Percentiles rank a stretch among this genome's conserved stretches.
phyloP scores from a whole-genome alignment of 257 asterid genomes.

The Salvia rosmarinus region DNA sequence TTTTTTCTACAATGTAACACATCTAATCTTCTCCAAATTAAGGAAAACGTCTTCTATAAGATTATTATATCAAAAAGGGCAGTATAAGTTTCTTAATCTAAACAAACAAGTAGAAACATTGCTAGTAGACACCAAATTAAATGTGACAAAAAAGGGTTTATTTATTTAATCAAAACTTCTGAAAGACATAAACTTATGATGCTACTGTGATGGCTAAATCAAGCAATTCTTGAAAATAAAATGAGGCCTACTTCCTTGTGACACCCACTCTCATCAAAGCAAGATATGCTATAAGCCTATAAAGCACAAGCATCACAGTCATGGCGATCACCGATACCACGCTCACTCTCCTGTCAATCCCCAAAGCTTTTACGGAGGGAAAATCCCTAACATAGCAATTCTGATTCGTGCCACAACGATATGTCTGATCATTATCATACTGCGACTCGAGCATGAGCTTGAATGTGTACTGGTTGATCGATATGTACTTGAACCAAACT shows the following conservation, averaged over 20 bases:
- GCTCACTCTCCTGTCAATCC: slow-evolving; percentile 50
- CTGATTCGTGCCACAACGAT: slow-evolving; percentile 36
- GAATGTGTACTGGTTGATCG: slow-evolving; percentile 59
- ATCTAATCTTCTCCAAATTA: no score
- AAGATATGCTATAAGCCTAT: slow-evolving; percentile 69
- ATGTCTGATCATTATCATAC: slow-evolving; percentile 50
- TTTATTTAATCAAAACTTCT: background rate
- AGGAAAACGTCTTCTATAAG: no score
- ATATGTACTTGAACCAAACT: slow-evolving; percentile 68
- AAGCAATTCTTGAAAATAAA: background rate
- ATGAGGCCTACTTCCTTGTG: slow-evolving; percentile 42
- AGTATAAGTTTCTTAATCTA: background rate
- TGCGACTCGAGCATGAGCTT: slow-evolving; percentile 65
- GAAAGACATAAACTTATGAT: background rate
- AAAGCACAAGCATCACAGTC: slow-evolving; percentile 66
- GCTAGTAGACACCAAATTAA: background rate
- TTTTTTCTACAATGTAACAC: no score
- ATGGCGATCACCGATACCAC: slow-evolving; percentile 43
- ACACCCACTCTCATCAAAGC: slow-evolving; percentile 82
- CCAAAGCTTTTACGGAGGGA: slow-evolving; percentile 55
- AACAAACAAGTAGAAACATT: background rate
- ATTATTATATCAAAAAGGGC: background rate
- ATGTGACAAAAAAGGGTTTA: background rate
- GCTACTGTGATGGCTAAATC: background rate
- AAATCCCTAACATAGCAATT: slow-evolving; percentile 62